These are phyloP conservation scores for Avena atlantica DNA, from an alignment of 176 grass and related monocot species.

Conservation along the genomic window DNA sequence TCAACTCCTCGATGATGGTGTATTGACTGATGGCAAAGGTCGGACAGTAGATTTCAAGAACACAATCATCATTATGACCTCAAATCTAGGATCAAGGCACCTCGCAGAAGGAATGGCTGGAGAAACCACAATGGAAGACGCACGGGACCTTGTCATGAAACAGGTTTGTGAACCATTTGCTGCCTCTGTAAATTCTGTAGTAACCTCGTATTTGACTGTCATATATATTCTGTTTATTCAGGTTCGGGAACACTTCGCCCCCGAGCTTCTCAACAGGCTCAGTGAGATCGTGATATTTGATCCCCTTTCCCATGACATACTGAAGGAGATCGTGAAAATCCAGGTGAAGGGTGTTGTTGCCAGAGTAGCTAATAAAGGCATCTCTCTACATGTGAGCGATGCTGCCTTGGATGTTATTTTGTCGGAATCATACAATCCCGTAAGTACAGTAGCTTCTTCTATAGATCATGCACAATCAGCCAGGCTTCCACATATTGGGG, in stretches of 20 bases:
- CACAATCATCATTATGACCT: neutral
- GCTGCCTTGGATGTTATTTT: neutral
- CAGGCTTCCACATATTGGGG: neutral
- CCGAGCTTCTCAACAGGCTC: neutral
- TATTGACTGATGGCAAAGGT: neutral
- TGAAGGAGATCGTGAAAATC: neutral
- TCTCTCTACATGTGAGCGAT: neutral
- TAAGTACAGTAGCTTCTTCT: neutral
- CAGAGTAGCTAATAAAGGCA: neutral
- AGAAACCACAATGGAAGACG: neutral
- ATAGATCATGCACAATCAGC: neutral
- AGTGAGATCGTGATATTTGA: neutral
- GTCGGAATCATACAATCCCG: neutral
- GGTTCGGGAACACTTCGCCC: neutral
- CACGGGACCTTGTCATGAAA: neutral
- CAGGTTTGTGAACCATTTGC: neutral
- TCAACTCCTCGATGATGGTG: neutral
- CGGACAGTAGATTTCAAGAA: neutral
- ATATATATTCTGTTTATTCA: neutral
- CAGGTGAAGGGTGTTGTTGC: neutral
- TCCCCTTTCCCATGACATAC: neutral
- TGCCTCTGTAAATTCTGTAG: neutral
- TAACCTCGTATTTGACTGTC: neutral
- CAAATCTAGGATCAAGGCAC: neutral
- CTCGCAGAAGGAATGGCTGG: neutral